phyloP scores from a whole-genome alignment of 257 asterid species.

The Sherardia arvensis region DNA sequence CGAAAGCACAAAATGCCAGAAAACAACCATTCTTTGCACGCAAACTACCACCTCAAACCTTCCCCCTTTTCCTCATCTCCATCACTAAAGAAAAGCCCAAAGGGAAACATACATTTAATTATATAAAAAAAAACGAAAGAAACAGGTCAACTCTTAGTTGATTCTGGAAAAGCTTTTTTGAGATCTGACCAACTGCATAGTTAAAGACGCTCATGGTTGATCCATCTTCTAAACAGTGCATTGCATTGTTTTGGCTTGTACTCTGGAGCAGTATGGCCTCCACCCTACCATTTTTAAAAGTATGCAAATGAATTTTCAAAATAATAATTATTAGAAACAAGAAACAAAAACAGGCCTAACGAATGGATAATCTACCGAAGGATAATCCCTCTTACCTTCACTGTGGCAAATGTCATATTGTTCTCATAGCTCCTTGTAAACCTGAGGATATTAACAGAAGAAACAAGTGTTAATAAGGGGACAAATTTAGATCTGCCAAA shows the following conservation, averaged over 20 bases:
- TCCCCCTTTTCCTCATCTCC: not conserved
- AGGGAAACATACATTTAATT: not conserved
- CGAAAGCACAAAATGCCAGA: not conserved
- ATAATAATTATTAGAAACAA: no score
- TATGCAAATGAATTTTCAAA: not conserved
- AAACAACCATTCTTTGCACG: not conserved
- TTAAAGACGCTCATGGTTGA: conserved; percentile 10
- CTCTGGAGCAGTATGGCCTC: conserved; percentile 8
- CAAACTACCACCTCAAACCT: not conserved
- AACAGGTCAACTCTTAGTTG: not conserved
- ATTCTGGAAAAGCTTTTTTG: not conserved
- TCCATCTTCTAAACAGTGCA: conserved; percentile 17
- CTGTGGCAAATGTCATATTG: conserved; percentile 21
- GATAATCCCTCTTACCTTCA: conserved; percentile 8
- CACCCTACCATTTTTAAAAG: conserved; percentile 9
- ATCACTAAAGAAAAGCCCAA: not conserved
- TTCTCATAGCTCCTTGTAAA: conserved; percentile 15
- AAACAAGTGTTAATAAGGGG: not conserved
- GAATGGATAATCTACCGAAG: not conserved
- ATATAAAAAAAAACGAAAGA: not conserved
- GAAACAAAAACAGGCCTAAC: not conserved
- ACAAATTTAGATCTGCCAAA: not conserved
- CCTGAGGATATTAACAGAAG: not conserved
- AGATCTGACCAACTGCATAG: not conserved
- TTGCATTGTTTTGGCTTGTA: conserved; percentile 11